Base-by-base conservation (phyloP, 805 yeast genomes). In the Sungouiozyma ichnusensis region DNA sequence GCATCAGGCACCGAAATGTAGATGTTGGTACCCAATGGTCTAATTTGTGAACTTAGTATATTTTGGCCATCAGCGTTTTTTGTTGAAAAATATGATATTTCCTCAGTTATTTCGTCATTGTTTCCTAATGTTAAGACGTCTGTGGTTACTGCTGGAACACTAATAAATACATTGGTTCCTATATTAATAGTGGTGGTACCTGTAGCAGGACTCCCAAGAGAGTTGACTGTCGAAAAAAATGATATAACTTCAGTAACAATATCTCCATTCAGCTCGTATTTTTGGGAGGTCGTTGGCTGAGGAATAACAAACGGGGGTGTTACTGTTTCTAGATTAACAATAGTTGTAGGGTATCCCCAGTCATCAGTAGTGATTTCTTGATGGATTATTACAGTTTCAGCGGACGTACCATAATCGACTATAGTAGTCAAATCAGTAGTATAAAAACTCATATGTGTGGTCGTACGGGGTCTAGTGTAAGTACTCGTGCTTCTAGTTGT, bases 161-260 rank as follows among this genome's bases (percentile, higher is more conserved):
- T 24, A 7, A 24, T 24, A 24, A 24, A 24, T 6, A 24, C 29
- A 24, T 24, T 24, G 29, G 29, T 24, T 7, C 29, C 29, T 24
- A 24, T 11, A 24, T 6, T 6, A 24, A 7, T 7, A 7, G 29
- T 24, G 29, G 29, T 24, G 6, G 29, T 24, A 7, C 29, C 29
- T 7, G 29, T 24, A 7, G 6, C 11, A 24, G 29, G 11, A 11
- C 11, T 24, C 6, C 29, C 29, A 3, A 15, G 9, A 7, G 31
- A 8, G 16, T 36, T n/a, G 8, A 15, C 19, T 3, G 38, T 36
- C 4, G 38, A 17, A 19, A 6, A 18, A 19, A 18, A 36, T 13
- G 38, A 36, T 8, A 36, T 19, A 18, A 36, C 14, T 36, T 36
- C 38, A 18, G 38, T 15, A 18, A 19, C 38, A 36, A 29, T 36